Evolutionary conservation across 768 basidiomycete species (phyloP), one percentile per base, ranked within the genome.

Genomic region (Tylopilus cervinicoccineus): DNA sequence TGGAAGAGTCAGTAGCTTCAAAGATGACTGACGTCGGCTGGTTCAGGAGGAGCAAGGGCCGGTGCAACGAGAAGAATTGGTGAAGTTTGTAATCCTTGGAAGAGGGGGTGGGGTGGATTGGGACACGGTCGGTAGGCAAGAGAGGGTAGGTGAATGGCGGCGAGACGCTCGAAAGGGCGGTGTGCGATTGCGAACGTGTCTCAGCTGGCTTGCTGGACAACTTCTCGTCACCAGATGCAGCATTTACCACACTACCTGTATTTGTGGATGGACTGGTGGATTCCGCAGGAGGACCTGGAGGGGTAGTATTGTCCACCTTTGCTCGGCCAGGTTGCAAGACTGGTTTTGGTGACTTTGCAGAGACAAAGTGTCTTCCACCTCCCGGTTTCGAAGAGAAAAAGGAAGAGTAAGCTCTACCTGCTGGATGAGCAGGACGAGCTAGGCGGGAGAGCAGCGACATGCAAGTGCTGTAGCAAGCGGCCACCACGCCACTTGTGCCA

Each of bases 21-120:
- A 78, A 77, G 48, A 89, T 72, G 48, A 81, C 69, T 9, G 79
- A 71, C 0, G 80, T 57, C 0, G 88, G 81, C 52, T 83, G 77
- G 24, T 76, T 70, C 36, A 91, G 73, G 31, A 87, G 77, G 19
- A 91, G 78, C 2, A 92, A 73, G 1, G 89, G 89, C 12, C 89
- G 79, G 58, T 92, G 83, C 27, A 89, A 71, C 3, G 89, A 80
- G 70, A 93, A 92, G 68, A 93, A 92, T 45, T 87, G 85, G 62
- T 91, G 88, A 11, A 90, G 76, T 60, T 83, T 86, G 67, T 86
- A 82, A 55, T 87, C 86, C 53, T 83, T 80, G 11, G 83, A 62
- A 45, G 75, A 79, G 47, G 90, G 58, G 22, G 76, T 56, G 1
- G 83, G 84, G 54, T 88, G 84, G 11, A 70, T 47, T 38, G 51